Percentiles rank a stretch among this genome's conserved stretches.
Evolutionary conservation across 306 rosid species (phyloP).

Genomic region (Begonia fuchsioides): DNA sequence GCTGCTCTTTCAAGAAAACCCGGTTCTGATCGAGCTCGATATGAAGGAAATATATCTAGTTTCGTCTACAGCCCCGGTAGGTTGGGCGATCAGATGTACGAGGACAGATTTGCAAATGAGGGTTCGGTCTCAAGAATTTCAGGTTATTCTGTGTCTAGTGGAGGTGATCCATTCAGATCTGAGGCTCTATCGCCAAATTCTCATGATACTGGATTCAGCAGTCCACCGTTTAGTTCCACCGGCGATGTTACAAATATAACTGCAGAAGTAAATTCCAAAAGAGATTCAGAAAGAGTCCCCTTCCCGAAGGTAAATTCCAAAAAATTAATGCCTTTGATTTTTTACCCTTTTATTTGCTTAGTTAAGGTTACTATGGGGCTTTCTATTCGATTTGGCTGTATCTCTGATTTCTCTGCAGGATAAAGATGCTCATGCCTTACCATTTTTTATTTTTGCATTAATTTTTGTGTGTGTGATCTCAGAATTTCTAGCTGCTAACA

Average conservation of each 20-base stretch:
- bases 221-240: conserved; percentile 35
- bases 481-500: too few species aligned
- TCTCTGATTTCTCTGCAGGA: too few species aligned
- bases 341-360: too few species aligned
- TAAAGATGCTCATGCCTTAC: too few species aligned
- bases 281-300: conserved; percentile 25
- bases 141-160: conserved; percentile 62
- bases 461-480: too few species aligned
- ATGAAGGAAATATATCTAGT: conserved; percentile 64
- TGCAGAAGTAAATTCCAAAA: conserved; percentile 27
- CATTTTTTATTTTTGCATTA: too few species aligned
- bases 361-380: too few species aligned
- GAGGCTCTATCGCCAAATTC: conserved; percentile 51
- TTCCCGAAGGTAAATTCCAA: conserved; percentile 38
- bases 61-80: conserved; percentile 62
- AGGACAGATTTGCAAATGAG: conserved; percentile 67
- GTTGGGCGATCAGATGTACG: conserved; percentile 44
- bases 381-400: too few species aligned
- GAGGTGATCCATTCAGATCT: conserved; percentile 55
- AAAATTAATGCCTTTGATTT: neutral
- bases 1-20: conserved; percentile 64
- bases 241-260: conserved; percentile 31
- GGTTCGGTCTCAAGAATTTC: conserved; percentile 59
- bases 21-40: conserved; percentile 72
- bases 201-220: conserved; percentile 35